Base-by-base conservation (phyloP, 1,284 basidiomycete genomes). In the Cronartium ribicola region DNA sequence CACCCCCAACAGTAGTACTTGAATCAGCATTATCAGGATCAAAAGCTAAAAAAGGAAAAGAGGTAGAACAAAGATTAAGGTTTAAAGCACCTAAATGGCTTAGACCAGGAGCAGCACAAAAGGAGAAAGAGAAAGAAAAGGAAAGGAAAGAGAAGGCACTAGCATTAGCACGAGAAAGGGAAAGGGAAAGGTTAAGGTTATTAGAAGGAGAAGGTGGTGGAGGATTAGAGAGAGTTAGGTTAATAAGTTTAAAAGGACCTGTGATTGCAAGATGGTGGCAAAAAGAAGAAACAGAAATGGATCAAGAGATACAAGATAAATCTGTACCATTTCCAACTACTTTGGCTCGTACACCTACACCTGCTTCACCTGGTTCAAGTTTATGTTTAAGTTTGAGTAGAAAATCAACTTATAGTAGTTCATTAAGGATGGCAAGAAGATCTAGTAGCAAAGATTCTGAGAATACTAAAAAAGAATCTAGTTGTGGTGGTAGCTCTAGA, bases 41-140 rank as follows among this genome's bases (percentile, higher is more conserved):
- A 17, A 75, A 75, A 43, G 72, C 72, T 17, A 75, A 75, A 60
- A 75, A 75, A 37, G 72, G 72, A 51, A 75, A 75, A 29, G 72
- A 75, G 40, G 63, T 65, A 8, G 72, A 75, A 67, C 72, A 75
- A 62, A 57, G 66, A 39, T 61, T 75, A 61, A 40, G 72, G 10
- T 75, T 75, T 10, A 75, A 75, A 59, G 72, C 72, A 13, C 72
- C 72, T 17, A 75, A 75, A 51, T 75, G 72, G 72, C 41, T 75
- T 36, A 57, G 72, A 17, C 72, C 72, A 20, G 65, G 66, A 40
- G 66, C 65, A 44, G 66, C 65, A 0, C 66, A 75, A 51, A 75
- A 67, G 29, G 72, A 75, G 44, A 75, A 57, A 43, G 69, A 71
- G 22, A 62, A 55, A 37, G 71, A 73, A 57, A 65, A 60, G 29